Conservation (phyloP, 257 asterid species). For the Knoxia roxburghii region DNA sequence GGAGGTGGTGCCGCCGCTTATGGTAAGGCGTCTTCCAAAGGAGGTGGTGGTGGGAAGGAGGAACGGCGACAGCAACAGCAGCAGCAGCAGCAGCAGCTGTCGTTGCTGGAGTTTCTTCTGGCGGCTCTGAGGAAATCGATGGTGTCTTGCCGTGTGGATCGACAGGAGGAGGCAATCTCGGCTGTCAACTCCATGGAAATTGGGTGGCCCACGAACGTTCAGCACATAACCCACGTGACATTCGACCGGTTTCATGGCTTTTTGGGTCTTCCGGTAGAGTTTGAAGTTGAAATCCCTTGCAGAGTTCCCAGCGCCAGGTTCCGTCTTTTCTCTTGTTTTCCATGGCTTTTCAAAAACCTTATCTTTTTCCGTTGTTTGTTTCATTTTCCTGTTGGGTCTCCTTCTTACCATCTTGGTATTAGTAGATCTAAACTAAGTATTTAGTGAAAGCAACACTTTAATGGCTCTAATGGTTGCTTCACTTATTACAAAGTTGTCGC, state of each 20-base stretch:
- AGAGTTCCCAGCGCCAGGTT: constrained; percentile 98
- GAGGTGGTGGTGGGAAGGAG: constrained; percentile 23
- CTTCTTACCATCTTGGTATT: not conserved
- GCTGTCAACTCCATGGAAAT: constrained; percentile 80
- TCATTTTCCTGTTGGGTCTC: not conserved
- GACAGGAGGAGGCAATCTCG: constrained; percentile 49
- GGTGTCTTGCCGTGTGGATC: constrained; percentile 79
- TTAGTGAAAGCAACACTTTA: too few relatives aligned
- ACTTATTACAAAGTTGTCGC: not conserved
- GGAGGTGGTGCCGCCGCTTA: not conserved
- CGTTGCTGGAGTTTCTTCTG: constrained; percentile 58
- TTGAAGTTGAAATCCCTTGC: constrained; percentile 76
- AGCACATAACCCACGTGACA: constrained; percentile 88
- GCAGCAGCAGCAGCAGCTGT: constrained; percentile 51
- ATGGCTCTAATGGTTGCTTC: not conserved
- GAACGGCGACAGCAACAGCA: constrained; percentile 26
- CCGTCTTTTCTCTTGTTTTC: not conserved
- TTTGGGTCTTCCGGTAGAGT: constrained; percentile 90
- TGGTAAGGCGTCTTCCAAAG: constrained; percentile 10
- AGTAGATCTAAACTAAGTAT: not conserved
- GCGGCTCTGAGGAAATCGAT: constrained; percentile 83
- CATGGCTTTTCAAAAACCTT: not conserved
- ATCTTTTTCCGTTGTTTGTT: not conserved
- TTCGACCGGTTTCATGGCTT: constrained; percentile 92
- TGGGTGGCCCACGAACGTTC: constrained; percentile 93